These are phyloP conservation scores for Tricholoma saponaceum DNA, from an alignment of 768 basidiomycete genomes.

Conservation along the genomic window DNA sequence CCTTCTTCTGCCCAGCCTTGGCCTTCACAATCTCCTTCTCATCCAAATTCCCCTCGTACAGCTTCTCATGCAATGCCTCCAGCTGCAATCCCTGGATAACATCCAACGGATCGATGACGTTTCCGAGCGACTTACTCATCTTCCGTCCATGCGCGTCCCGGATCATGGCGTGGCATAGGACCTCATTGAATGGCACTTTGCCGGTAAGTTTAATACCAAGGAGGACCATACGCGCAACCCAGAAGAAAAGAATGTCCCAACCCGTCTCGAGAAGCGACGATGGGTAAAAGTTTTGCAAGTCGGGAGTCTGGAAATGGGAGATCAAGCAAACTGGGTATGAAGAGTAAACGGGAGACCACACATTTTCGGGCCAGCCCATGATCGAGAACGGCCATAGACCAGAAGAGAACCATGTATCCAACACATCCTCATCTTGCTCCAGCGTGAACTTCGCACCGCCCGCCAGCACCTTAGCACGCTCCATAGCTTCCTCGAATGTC, in stretches of 20 bases:
- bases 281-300: conserved; percentile 83
- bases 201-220: conserved; percentile 88
- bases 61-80: conserved; percentile 77
- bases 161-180: conserved; percentile 97
- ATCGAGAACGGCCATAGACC: conserved; percentile 97
- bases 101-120: conserved; percentile 96
- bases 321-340: not conserved
- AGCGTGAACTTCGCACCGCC: conserved; percentile 65
- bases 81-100: conserved; percentile 84
- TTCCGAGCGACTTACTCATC: conserved; percentile 98
- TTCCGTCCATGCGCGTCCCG: conserved; percentile 98
- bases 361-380: conserved; percentile 96
- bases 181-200: conserved; percentile 91
- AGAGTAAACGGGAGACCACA: conserved; percentile 20
- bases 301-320: conserved; percentile 52
- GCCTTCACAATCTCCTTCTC: conserved; percentile 91
- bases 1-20: conserved; percentile 94
- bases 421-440: conserved; percentile 93
- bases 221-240: conserved; percentile 98
- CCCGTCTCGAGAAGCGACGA: conserved; percentile 92
- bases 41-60: conserved; percentile 89
- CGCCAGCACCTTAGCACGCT: conserved; percentile 68
- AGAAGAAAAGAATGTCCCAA: conserved; percentile 99
- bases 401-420: conserved; percentile 99
- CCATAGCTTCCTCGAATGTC: conserved; percentile 68